Conservation (phyloP, 23 red algal species). For the Gracilaria caudata region DNA sequence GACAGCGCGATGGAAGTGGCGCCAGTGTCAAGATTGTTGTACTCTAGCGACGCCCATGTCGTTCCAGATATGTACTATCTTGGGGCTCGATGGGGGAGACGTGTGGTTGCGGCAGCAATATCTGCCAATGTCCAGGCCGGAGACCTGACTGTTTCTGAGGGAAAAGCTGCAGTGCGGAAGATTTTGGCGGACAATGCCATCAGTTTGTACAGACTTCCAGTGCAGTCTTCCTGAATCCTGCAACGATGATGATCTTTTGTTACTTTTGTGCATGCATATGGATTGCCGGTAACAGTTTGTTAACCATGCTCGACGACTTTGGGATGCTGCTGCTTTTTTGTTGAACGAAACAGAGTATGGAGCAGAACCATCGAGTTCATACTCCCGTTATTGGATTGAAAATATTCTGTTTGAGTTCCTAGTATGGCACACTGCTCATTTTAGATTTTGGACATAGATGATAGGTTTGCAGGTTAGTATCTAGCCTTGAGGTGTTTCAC, state of each 20-base stretch:
- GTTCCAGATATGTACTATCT: slow-evolving; percentile 62
- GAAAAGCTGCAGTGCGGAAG: slow-evolving; percentile 38
- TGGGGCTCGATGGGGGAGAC: slow-evolving; percentile 50
- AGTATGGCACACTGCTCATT: too few species aligned
- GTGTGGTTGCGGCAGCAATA: slow-evolving; percentile 42
- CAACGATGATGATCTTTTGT: neutral
- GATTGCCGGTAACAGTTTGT: too few species aligned
- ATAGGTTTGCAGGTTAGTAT: too few species aligned
- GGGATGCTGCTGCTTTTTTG: too few species aligned
- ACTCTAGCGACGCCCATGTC: slow-evolving; percentile 49
- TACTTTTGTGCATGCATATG: too few species aligned
- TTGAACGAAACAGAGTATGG: too few species aligned
- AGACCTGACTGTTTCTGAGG: slow-evolving; percentile 56
- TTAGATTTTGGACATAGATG: too few species aligned
- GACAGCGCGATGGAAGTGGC: slow-evolving; percentile 47
- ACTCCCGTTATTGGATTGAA: too few species aligned
- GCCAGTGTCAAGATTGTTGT: slow-evolving; percentile 51
- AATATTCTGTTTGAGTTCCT: too few species aligned
- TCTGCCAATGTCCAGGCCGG: slow-evolving; percentile 37
- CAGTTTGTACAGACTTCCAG: slow-evolving; percentile 43
- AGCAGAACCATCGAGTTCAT: too few species aligned
- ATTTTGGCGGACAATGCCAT: slow-evolving; percentile 64
- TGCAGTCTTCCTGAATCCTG: neutral
- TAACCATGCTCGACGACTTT: too few species aligned
- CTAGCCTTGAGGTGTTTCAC: too few species aligned